These are phyloP conservation scores for Colletotrichum sp. DNA, from an alignment of 2,329 filamentous ascomycete genomes.

Conservation along the genomic window DNA sequence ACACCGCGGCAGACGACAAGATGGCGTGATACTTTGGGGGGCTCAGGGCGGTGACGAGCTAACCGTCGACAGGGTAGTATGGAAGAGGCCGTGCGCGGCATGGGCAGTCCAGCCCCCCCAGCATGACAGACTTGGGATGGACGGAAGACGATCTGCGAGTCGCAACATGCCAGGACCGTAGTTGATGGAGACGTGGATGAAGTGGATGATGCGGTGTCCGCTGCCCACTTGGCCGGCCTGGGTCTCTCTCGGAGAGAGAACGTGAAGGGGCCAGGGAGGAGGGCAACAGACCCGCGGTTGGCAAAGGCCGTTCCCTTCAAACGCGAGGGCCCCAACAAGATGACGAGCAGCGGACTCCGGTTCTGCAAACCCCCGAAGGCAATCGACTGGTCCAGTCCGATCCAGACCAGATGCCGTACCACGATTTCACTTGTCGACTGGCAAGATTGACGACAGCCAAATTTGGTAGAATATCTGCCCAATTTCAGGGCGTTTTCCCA, in stretches of 20 bases:
- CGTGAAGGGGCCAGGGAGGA: neutral
- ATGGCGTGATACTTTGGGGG: slow-evolving; percentile 19
- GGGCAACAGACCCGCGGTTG: neutral
- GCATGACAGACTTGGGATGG: slow-evolving; percentile 12
- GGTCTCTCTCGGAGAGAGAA: neutral
- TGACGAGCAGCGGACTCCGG: slow-evolving; percentile 1
- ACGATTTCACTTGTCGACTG: neutral
- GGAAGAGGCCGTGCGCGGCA: slow-evolving; percentile 8
- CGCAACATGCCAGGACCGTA: slow-evolving; percentile 1
- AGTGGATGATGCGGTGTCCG: neutral
- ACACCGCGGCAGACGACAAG: slow-evolving; percentile 4
- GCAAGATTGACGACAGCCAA: neutral
- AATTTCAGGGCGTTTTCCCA: neutral
- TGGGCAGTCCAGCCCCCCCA: neutral
- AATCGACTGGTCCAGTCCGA: neutral
- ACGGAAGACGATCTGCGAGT: slow-evolving; percentile 8
- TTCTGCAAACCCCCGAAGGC: neutral
- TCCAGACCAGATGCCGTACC: neutral
- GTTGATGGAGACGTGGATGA: neutral
- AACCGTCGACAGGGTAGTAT: neutral
- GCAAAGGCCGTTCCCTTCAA: neutral
- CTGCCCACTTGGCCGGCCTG: neutral
- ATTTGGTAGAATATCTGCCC: neutral
- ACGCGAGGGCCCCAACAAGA: neutral
- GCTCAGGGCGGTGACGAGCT: slow-evolving; percentile 15